Percentiles rank a stretch among this genome's conserved stretches.
These are phyloP conservation scores for Exophiala calicioides DNA, from an alignment of 2,329 filamentous ascomycete species.

Conservation along the genomic window DNA sequence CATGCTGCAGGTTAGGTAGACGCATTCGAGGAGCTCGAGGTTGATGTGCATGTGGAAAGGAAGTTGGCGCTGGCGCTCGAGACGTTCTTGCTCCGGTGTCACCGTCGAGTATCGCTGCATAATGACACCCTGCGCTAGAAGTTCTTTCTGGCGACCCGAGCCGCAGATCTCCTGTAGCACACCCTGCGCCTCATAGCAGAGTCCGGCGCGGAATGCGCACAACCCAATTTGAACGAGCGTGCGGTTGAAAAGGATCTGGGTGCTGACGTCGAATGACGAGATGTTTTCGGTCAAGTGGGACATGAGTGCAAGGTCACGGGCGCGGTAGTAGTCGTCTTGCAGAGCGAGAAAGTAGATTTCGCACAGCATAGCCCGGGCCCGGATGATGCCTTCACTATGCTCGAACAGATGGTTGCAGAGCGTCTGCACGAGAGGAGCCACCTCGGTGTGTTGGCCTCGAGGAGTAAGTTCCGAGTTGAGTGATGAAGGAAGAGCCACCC, in stretches of 20 bases:
- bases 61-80: constrained; percentile 95
- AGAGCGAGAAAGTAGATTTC: constrained; percentile 98
- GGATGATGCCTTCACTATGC: constrained; percentile 92
- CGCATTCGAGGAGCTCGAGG: constrained; percentile 94
- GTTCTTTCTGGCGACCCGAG: constrained; percentile 95
- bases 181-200: constrained; percentile 96
- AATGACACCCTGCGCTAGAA: constrained; percentile 96
- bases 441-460: constrained; percentile 66
- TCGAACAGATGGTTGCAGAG: constrained; percentile 95
- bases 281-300: constrained; percentile 98
- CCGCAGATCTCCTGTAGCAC: constrained; percentile 98
- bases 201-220: constrained; percentile 94
- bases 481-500: constrained; percentile 71
- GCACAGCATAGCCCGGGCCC: constrained; percentile 94
- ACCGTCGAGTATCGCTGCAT: constrained; percentile 97
- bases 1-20: constrained; percentile 99
- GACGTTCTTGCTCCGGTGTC: constrained; percentile 93
- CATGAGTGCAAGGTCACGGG: constrained; percentile 99
- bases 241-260: constrained; percentile 97
- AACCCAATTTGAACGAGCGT: constrained; percentile 97
- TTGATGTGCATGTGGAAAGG: constrained; percentile 99
- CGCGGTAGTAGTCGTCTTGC: constrained; percentile 96
- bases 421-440: constrained; percentile 73
- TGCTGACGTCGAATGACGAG: constrained; percentile 91
- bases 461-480: constrained; percentile 81